Evolutionary conservation across 192 early-diverging fungal species (phyloP), one percentile per base, ranked within the genome.

Genomic region (Diversispora epigaea): DNA sequence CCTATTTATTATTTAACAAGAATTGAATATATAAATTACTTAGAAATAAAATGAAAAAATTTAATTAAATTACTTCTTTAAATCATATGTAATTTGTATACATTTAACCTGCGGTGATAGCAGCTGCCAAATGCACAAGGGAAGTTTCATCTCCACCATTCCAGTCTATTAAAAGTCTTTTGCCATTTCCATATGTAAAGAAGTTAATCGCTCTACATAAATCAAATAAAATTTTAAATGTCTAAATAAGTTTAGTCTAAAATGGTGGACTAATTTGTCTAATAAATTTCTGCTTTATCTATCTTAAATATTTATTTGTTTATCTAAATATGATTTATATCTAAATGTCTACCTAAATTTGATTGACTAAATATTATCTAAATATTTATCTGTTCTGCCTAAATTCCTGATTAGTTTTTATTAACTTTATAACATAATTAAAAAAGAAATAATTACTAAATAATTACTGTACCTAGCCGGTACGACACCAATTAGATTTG

Each of bases 401-500:
- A 58, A 58, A 10, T 9, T 8, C 21, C 32, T 40, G 9, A 40
- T 22, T 61, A 21, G 14, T 61, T 61, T 61, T 22, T 32, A 11
- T 2, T 10, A 14, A 63, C 17, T 41, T 60, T 68, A 6, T 14
- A 46, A 43, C 11, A 15, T 6, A 43, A 7, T 45, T 15, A 39
- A 14, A 17, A 65, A 4, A n/a, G n/a, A 4, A 19, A 60, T n/a
- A 2, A 75, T 64, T 44, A 43, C 25, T 32, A 4, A 19, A 60
- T n/a, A 2, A 75, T 64, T 44, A 43, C 25, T 32, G 44, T 67
- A 92, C 90, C 92, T 88, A 68, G 96, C 91, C n/a, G 97, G 97
- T 32, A 99, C 89, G 9, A 99, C 93, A 25, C 96, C 97, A 15
- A 94, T 85, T 25, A 99, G 73, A 60, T 96, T 94, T 3, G 97